A percentile compares a stretch with the other conserved stretches of the same genome.
phyloP scores from a whole-genome alignment of 2,329 filamentous ascomycete genomes.

The Aspergillus pseudoviridinutans region DNA sequence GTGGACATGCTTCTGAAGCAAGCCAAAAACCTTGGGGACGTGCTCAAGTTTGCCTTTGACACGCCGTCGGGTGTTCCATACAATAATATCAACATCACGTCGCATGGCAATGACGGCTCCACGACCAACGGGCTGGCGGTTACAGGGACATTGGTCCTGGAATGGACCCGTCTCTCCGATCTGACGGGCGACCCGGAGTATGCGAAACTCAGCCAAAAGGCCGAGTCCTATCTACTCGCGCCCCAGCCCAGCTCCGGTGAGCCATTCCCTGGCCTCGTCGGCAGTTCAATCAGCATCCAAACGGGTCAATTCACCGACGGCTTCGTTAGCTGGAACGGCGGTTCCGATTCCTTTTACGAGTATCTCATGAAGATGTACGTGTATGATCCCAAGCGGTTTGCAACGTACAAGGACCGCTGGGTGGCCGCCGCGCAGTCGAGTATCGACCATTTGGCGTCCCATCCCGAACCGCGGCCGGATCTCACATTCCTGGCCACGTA shows the following conservation, averaged over 20 bases:
- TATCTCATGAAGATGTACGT: conserved; percentile 90
- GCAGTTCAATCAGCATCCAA: conserved; percentile 60
- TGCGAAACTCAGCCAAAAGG: conserved; percentile 61
- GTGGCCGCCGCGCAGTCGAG: conserved; percentile 69
- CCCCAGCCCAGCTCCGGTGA: conserved; percentile 61
- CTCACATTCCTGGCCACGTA: conserved; percentile 59
- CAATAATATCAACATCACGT: conserved; percentile 62
- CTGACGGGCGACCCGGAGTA: conserved; percentile 66
- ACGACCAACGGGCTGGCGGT: conserved; percentile 69
- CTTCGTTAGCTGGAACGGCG: conserved; percentile 70
- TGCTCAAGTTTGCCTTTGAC: conserved; percentile 72
- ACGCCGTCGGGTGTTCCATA: conserved; percentile 71
- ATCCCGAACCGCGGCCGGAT: conserved; percentile 63
- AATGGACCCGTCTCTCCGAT: conserved; percentile 79
- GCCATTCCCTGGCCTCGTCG: conserved; percentile 74
- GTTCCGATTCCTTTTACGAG: conserved; percentile 79
- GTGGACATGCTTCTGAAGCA: conserved; percentile 63
- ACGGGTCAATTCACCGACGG: conserved; percentile 66
- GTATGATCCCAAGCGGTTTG: conserved; percentile 66
- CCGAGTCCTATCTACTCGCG: conserved; percentile 64
- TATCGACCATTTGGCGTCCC: conserved; percentile 66
- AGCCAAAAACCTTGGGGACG: conserved; percentile 64
- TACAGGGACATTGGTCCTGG: conserved; percentile 72
- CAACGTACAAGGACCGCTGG: conserved; percentile 69
- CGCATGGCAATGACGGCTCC: conserved; percentile 48